Conservation (phyloP, 306 rosid species). For the Parietaria judaica region DNA sequence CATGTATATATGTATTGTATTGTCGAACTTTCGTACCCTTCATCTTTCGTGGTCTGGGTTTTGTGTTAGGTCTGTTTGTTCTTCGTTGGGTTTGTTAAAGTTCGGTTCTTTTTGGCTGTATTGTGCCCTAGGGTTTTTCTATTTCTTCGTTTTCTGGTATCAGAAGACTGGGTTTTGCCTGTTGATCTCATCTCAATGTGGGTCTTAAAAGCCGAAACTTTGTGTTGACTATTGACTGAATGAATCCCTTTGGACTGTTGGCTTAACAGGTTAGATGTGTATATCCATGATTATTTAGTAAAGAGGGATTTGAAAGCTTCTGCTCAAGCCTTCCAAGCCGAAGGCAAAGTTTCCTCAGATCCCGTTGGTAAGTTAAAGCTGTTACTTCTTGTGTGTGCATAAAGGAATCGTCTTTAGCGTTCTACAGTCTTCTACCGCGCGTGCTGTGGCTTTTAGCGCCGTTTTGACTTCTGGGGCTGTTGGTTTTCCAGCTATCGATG, state of each 20-base stretch:
- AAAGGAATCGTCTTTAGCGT: slow-evolving; percentile 5
- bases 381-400: background rate
- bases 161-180: background rate
- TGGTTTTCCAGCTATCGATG: slow-evolving; percentile 84
- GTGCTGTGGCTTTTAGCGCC: slow-evolving; percentile 7
- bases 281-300: slow-evolving; percentile 89
- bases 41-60: slow-evolving; percentile 27
- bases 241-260: slow-evolving; percentile 15
- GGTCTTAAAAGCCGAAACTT: slow-evolving; percentile 15
- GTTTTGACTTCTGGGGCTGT: slow-evolving; percentile 17
- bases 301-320: slow-evolving; percentile 96
- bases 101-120: slow-evolving; percentile 13
- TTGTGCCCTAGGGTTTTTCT: slow-evolving; percentile 21
- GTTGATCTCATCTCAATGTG: background rate
- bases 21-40: background rate
- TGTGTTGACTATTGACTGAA: slow-evolving; percentile 13
- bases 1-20: background rate
- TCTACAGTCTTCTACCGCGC: background rate
- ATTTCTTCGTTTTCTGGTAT: background rate
- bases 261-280: slow-evolving; percentile 84
- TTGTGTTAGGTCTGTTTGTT: slow-evolving; percentile 11
- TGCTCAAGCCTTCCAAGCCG: slow-evolving; percentile 96
- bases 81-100: slow-evolving; percentile 21
- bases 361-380: slow-evolving; percentile 77
- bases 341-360: slow-evolving; percentile 98